Conservation (phyloP, 148 eudicot species). For the Heliosperma pusillum region DNA sequence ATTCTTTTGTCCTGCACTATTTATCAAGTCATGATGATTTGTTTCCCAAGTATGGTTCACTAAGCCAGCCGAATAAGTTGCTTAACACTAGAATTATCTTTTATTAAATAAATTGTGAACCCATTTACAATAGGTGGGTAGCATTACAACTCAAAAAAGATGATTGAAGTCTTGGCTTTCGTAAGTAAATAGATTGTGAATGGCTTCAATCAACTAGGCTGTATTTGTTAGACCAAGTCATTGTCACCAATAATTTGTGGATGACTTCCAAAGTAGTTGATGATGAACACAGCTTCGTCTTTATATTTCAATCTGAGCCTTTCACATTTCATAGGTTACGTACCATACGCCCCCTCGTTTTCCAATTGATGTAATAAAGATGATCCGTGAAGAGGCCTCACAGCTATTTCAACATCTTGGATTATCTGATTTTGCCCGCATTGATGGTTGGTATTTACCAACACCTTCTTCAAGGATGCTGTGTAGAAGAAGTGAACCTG, state of each 20-base stretch:
- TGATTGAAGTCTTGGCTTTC: too few relatives aligned
- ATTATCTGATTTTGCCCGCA: constrained; percentile 83
- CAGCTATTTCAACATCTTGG: constrained; percentile 60
- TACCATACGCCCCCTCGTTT: constrained; percentile 94
- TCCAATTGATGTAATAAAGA: constrained; percentile 57
- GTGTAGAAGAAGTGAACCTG: constrained; percentile 54
- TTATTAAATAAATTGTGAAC: too few relatives aligned
- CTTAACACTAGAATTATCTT: background rate
- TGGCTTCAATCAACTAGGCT: background rate
- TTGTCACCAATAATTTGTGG: too few relatives aligned
- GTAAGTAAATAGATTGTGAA: background rate
- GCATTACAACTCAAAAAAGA: too few relatives aligned
- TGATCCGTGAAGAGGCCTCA: constrained; percentile 73
- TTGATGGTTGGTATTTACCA: constrained; percentile 95
- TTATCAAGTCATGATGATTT: background rate
- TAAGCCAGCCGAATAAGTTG: background rate
- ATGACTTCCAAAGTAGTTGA: background rate
- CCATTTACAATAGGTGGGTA: too few relatives aligned
- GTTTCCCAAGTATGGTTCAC: background rate
- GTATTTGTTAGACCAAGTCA: background rate
- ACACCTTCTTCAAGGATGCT: constrained; percentile 33
- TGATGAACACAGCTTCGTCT: constrained; percentile 6
- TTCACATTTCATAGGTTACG: constrained; percentile 53
- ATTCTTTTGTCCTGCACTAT: background rate
- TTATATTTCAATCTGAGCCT: background rate